Base-by-base conservation (phyloP, 257 asterid genomes). In the Voacanga thouarsii region DNA sequence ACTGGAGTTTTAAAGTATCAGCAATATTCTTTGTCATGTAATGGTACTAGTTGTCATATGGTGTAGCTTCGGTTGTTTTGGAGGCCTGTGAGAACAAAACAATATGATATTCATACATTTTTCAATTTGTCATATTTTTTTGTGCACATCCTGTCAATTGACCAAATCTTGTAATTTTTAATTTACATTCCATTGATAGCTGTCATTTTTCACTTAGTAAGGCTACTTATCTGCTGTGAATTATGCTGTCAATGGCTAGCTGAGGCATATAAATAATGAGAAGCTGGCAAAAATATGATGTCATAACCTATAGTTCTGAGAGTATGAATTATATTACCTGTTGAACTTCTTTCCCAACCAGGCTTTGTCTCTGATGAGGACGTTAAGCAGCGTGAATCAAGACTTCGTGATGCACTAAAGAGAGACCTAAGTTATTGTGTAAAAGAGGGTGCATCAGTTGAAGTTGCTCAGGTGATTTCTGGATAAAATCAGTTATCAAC, bases 321-420 rank as follows among this genome's bases (percentile, higher is more conserved):
- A 26, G 11, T 19, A 44, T 30, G 33, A 68, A n/a, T 65, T 61
- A 47, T 18, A 49, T 63, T 47, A 64, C 74, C 47, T 44, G 37
- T 51, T 37, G 51, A 39, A 26, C 39, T 75, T 71, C 53, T 49
- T 76, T 77, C 66, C 74, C 70, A 71, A 37, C 37, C 89, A 94
- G 98, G 97, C 24, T 92, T 89, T 77, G 91, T 92, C 28, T 86
- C 87, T 47, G 98, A 92, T 76, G 91, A 92, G 82, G 97, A 91
- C 81, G 91, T 90, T 80, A 70, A 84, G 75, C 86, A 82, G 0
- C 92, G 93, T 71, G 97, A 94, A 85, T 88, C 91, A 78, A 70
- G 55, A 24, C 92, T 91, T 33, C 85, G 93, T 66, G 77, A 80
- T 77, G 85, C 87, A 19, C 76, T 94, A 33, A 87, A 79, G 37